Conservation (phyloP, 129 eudicot genomes). For the Silybum marianum region DNA sequence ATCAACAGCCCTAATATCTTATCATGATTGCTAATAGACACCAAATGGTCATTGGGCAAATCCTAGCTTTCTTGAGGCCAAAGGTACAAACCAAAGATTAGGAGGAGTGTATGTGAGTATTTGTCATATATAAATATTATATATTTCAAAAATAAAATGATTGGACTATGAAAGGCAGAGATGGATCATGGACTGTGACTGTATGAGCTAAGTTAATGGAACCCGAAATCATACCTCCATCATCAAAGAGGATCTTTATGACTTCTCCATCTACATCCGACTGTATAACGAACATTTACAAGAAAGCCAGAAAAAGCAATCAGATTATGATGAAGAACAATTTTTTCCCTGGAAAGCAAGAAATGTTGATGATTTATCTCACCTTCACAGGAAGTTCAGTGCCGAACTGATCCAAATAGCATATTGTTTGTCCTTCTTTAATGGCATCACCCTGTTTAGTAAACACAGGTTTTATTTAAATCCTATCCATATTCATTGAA, state of each 20-base stretch:
- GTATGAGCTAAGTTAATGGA: neutral
- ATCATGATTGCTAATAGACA: too few species aligned
- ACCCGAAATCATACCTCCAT: slow-evolving; percentile 54
- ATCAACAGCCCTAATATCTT: too few species aligned
- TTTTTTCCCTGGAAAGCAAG: neutral
- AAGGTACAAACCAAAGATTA: too few species aligned
- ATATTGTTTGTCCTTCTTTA: slow-evolving; percentile 70
- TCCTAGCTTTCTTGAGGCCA: too few species aligned
- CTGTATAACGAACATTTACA: slow-evolving; percentile 42
- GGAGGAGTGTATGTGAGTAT: too few species aligned
- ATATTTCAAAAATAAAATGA: too few species aligned
- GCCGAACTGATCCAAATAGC: slow-evolving; percentile 74
- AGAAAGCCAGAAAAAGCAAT: neutral
- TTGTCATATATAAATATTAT: too few species aligned
- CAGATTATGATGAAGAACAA: neutral
- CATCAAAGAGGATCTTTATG: slow-evolving; percentile 59
- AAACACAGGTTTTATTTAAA: neutral
- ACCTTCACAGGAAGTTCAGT: slow-evolving; percentile 66
- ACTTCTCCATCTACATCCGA: slow-evolving; percentile 78
- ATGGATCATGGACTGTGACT: neutral
- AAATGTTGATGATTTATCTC: neutral
- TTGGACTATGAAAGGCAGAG: neutral
- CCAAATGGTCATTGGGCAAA: too few species aligned
- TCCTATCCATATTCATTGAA: slow-evolving; percentile 17
- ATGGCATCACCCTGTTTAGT: slow-evolving; percentile 60